Base-by-base conservation (phyloP, 2,329 filamentous ascomycete genomes). In the Xylariaceae sp. region DNA sequence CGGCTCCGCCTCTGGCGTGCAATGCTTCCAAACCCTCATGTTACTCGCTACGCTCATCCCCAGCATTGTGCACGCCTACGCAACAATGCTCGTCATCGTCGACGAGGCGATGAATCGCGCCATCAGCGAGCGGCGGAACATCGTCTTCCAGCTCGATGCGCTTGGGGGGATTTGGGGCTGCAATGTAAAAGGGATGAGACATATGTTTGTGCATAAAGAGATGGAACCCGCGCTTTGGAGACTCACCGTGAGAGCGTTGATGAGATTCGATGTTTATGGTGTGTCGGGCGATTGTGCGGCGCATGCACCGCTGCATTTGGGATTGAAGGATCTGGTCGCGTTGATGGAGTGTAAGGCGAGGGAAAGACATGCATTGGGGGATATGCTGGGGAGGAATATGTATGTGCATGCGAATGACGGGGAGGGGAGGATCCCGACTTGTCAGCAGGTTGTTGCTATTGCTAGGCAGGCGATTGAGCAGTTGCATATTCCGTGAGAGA, bases 211-310 rank as follows among this genome's bases (percentile, higher is more conserved):
- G 23, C 23, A 30, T 30, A 30, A 30, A 11, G 71, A 75, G 48
- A 77, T 86, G 71, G 74, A 80, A 34, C 82, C 84, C 0, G 71
- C 74, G 3, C 70, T 79, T 64, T 87, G 84, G 84, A 74, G 82
- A 42, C 73, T 76, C 6, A 76, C 77, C 1, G 77, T 85, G 47
- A 76, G 83, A 11, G 79, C 80, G 1, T 72, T 87, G 58, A 71
- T 87, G 15, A 79, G 78, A 59, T 65, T 81, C 10, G 84, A 87
- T 65, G 78, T 87, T 6, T 84, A 86, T 67, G 84, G 84, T 0
- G 67, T 82, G 34, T 65, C 65, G 39, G 58, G 59, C n/a, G 8
- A 30, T 3, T 42, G 37, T 42, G 64, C 50, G 7, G 37, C 37
- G 37, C 37, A 30, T 30, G 23, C 23, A 30, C 63, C 65, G 45